These are phyloP conservation scores for Leptodontidium sp. DNA, from an alignment of 2,329 filamentous ascomycete species.

Conservation along the genomic window DNA sequence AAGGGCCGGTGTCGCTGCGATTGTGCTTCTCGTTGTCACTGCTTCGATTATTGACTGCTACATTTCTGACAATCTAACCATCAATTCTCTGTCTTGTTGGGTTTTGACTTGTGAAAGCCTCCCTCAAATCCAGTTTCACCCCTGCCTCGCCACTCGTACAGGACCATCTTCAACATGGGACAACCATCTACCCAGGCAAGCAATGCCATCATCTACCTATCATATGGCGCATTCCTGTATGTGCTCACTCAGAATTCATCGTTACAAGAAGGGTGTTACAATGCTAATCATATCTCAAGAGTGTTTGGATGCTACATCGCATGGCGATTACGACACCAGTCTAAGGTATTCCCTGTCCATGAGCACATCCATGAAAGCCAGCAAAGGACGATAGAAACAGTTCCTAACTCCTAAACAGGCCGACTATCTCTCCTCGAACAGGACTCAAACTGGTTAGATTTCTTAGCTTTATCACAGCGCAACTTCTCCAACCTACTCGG, in stretches of 20 bases:
- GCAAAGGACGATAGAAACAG: background rate
- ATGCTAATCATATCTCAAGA: constrained; percentile 51
- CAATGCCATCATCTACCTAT: constrained; percentile 84
- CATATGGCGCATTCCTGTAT: constrained; percentile 80
- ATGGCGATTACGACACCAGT: constrained; percentile 59
- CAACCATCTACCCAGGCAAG: constrained; percentile 77
- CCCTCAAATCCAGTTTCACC: background rate
- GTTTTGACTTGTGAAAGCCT: background rate
- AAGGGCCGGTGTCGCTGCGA: background rate
- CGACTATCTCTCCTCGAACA: constrained; percentile 78
- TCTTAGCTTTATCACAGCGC: constrained; percentile 11
- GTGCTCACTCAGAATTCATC: constrained; percentile 38
- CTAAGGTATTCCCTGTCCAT: constrained; percentile 39
- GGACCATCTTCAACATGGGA: constrained; percentile 64
- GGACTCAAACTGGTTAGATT: constrained; percentile 82
- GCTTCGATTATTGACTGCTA: background rate
- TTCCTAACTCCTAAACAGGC: constrained; percentile 45
- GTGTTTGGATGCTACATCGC: constrained; percentile 67
- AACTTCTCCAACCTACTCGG: constrained; percentile 20
- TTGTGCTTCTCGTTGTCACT: background rate
- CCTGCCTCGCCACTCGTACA: background rate
- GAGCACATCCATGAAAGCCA: background rate
- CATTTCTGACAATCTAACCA: no score
- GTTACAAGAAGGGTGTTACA: background rate
- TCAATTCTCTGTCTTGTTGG: no score